A percentile compares a stretch with the other conserved stretches of the same genome.
Conservation (phyloP, 1,139 yeast species). For the Kodamaea alishanica region DNA sequence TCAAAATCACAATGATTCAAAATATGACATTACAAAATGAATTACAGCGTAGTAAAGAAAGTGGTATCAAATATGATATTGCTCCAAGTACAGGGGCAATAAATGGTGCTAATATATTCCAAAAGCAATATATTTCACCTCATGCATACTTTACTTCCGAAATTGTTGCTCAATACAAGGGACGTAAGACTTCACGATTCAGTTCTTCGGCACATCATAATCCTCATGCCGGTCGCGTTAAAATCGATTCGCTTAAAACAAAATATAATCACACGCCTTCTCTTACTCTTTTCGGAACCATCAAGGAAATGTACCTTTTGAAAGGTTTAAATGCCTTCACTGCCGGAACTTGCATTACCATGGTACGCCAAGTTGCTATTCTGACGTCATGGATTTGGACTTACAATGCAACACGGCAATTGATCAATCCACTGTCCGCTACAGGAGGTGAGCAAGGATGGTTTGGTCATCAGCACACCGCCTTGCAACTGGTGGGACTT, state of each 20-base stretch:
- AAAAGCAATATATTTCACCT: constrained; percentile 42
- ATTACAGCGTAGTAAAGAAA: constrained; percentile 20
- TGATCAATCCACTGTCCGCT: constrained; percentile 44
- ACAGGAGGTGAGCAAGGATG: constrained; percentile 44
- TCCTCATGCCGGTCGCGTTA: constrained; percentile 3
- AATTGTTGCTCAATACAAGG: constrained; percentile 27
- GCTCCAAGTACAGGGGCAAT: constrained; percentile 18
- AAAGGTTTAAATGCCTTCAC: constrained; percentile 77
- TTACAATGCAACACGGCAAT: constrained; percentile 72
- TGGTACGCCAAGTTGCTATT: constrained; percentile 72
- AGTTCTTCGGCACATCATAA: constrained; percentile 9
- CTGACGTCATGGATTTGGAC: constrained; percentile 83
- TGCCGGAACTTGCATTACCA: constrained; percentile 79
- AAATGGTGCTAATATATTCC: constrained; percentile 25
- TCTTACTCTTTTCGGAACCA: constrained; percentile 47
- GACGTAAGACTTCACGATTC: constrained; percentile 26
- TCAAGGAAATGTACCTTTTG: constrained; percentile 64
- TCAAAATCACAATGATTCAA: constrained; percentile 84
- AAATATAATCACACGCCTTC: constrained; percentile 55
- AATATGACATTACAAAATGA: constrained; percentile 44
- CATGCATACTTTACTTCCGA: constrained; percentile 43
- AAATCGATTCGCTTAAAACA: constrained; percentile 26
- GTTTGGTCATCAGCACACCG: constrained; percentile 45
- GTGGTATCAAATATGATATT: constrained; percentile 19
- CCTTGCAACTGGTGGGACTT: constrained; percentile 43